Conservation (phyloP, 1,139 yeast genomes). For the Yamadazyma epiphylla region DNA sequence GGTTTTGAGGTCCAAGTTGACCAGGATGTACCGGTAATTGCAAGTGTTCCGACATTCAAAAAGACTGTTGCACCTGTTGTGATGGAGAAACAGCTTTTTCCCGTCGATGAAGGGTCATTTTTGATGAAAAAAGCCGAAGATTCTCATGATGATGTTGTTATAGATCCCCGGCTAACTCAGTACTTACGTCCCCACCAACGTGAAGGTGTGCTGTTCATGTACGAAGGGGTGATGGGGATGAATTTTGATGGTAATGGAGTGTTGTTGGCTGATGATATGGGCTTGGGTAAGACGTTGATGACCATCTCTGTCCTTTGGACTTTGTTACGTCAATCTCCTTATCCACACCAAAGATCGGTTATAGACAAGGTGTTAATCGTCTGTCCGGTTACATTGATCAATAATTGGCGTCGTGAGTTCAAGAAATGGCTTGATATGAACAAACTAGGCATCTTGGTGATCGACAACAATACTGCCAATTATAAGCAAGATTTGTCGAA, state of each 20-base stretch:
- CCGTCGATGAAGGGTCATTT: slow-evolving; percentile 10
- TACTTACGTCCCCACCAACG: slow-evolving; percentile 76
- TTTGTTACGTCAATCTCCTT: slow-evolving; percentile 69
- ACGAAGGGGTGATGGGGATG: slow-evolving; percentile 76
- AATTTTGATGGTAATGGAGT: slow-evolving; percentile 65
- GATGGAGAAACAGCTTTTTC: background rate
- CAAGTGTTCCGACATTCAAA: slow-evolving; percentile 4
- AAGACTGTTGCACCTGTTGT: slow-evolving; percentile 8
- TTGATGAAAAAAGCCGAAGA: slow-evolving; percentile 6
- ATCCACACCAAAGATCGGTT: slow-evolving; percentile 26
- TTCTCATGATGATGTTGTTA: slow-evolving; percentile 48
- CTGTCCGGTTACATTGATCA: slow-evolving; percentile 87
- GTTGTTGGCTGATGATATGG: slow-evolving; percentile 95
- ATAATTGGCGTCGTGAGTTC: slow-evolving; percentile 88
- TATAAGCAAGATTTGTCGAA: slow-evolving; percentile 57
- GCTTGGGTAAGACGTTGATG: slow-evolving; percentile 88
- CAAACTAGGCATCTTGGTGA: slow-evolving; percentile 55
- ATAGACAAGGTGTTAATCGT: slow-evolving; percentile 66
- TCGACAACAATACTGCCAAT: slow-evolving; percentile 44
- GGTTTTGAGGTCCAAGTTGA: slow-evolving; percentile 55
- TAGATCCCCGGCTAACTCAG: slow-evolving; percentile 62
- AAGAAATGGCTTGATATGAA: slow-evolving; percentile 81
- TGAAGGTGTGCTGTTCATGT: slow-evolving; percentile 77
- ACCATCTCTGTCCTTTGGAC: slow-evolving; percentile 86
- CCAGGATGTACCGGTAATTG: slow-evolving; percentile 23